phyloP scores from a whole-genome alignment of 2,329 filamentous ascomycete species.

The Coniella lustricola region DNA sequence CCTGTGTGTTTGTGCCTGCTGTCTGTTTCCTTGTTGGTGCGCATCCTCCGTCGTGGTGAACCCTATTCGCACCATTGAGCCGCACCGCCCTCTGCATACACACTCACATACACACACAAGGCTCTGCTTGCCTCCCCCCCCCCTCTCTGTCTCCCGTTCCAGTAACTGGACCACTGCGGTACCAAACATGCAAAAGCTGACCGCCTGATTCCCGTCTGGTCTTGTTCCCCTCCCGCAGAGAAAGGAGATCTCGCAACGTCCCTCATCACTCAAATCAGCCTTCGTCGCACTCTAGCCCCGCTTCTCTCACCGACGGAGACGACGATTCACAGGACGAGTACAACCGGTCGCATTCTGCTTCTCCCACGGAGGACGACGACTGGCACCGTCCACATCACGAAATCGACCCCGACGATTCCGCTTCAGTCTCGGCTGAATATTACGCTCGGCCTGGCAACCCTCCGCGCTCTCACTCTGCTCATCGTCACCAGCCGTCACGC shows the following conservation, averaged over 20 bases:
- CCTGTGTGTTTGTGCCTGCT: too few relatives aligned
- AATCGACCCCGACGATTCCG: constrained; percentile 52
- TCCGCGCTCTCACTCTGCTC: constrained; percentile 27
- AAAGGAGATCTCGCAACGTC: constrained; percentile 11
- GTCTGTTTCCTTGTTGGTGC: too few relatives aligned
- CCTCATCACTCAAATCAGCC: constrained; percentile 22
- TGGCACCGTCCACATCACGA: constrained; percentile 39
- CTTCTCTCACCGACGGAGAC: constrained; percentile 31
- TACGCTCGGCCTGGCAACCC: constrained; percentile 18
- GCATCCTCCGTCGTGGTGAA: too few relatives aligned
- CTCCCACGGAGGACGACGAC: constrained; percentile 24
- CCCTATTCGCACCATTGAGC: too few relatives aligned
- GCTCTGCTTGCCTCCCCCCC: neutral
- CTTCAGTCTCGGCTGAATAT: constrained; percentile 38
- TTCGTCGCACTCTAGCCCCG: constrained; percentile 23
- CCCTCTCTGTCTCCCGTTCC: neutral
- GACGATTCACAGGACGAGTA: constrained; percentile 31
- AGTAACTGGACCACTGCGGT: neutral
- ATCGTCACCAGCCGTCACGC: constrained; percentile 28
- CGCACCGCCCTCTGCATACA: too few relatives aligned
- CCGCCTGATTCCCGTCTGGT: neutral
- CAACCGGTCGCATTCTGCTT: constrained; percentile 25
- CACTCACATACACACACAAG: too few relatives aligned
- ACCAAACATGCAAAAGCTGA: constrained; percentile 1
- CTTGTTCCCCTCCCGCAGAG: constrained; percentile 1